These are phyloP conservation scores for Phytophthora vignae DNA, from an alignment of 352 stramenopile species.

Conservation along the genomic window DNA sequence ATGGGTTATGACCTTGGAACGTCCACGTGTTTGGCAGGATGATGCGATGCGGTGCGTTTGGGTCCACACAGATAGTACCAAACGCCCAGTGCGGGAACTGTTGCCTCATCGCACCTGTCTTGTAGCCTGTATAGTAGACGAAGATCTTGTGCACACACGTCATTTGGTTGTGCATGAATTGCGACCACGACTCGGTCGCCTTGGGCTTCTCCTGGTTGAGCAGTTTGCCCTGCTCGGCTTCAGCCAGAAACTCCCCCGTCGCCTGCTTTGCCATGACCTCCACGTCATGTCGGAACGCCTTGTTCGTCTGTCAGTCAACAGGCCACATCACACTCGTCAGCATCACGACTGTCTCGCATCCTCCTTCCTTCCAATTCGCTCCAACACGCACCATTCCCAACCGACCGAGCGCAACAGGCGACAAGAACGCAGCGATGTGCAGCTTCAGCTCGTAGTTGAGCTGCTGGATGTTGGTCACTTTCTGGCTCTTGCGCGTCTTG, in stretches of 20 bases:
- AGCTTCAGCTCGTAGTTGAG: slow-evolving; percentile 62
- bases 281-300: slow-evolving; percentile 48
- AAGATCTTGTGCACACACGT: slow-evolving; percentile 82
- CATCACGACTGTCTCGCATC: not conserved
- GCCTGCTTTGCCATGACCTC: slow-evolving; percentile 60
- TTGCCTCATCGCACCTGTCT: slow-evolving; percentile 72
- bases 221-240: slow-evolving; percentile 41
- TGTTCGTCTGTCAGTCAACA: slow-evolving; percentile 53
- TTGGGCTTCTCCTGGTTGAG: slow-evolving; percentile 57
- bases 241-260: slow-evolving; percentile 48
- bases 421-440: slow-evolving; percentile 54
- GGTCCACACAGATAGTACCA: slow-evolving; percentile 73
- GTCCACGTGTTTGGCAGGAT: slow-evolving; percentile 84
- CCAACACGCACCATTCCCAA: slow-evolving; percentile 65
- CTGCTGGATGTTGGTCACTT: slow-evolving; percentile 59
- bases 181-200: slow-evolving; percentile 60
- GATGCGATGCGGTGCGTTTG: slow-evolving; percentile 64
- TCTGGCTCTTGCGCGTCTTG: slow-evolving; percentile 20
- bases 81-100: slow-evolving; percentile 78
- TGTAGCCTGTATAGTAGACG: slow-evolving; percentile 87
- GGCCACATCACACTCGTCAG: slow-evolving; percentile 28
- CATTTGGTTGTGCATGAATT: slow-evolving; percentile 78
- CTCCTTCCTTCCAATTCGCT: not conserved
- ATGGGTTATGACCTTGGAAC: slow-evolving; percentile 74
- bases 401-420: slow-evolving; percentile 44